Base-by-base conservation (phyloP, 2,329 filamentous ascomycete genomes). In the Pestalotiopsis sp. region DNA sequence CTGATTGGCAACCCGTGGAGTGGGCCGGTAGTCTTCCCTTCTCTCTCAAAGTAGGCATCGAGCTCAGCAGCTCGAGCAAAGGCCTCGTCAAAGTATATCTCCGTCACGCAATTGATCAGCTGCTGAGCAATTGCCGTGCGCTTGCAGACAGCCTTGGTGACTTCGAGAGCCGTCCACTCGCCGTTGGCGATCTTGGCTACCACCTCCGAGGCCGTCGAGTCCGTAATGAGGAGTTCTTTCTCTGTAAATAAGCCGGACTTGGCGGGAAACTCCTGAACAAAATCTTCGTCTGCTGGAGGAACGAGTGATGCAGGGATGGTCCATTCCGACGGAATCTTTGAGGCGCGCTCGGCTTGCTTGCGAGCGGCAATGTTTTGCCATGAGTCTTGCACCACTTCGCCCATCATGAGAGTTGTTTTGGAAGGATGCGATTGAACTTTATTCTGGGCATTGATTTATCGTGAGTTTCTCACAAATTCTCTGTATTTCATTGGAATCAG, bases 1-100 rank as follows among this genome's bases (percentile, higher is more conserved):
- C 62, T 74, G 45, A 74, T 70, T 2, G 74, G 75, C 36, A 76
- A 62, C 11, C 75, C 75, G 67, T 76, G 74, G 0, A 91, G 80
- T 5, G 88, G 87, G 0, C 89, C 89, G 4, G 85, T 71, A 0
- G 84, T 78, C 69, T 79, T 76, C 2, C 80, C 77, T 9, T 79
- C 79, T 17, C 71, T 67, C 23, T 73, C 67, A 3, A 81, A 74
- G 66, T 84, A 74, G 1, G 78, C 76, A 74, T 87, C 85, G 4
- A 86, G 76, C 41, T 77, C 63, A 6, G 73, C 73, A 0, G 84
- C 84, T 12, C 76, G 76, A 4, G 73, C 31, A 4, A 85, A 70
- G 12, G 83, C 83, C n/a, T 77, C 73, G 2, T 81, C 75, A 67
- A 84, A 82, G 59, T 83, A 78, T 6, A 84, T 72, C 56, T 75